phyloP scores from a whole-genome alignment of 1,284 basidiomycete genomes.

The Cutaneotrichosporon mucoides region DNA sequence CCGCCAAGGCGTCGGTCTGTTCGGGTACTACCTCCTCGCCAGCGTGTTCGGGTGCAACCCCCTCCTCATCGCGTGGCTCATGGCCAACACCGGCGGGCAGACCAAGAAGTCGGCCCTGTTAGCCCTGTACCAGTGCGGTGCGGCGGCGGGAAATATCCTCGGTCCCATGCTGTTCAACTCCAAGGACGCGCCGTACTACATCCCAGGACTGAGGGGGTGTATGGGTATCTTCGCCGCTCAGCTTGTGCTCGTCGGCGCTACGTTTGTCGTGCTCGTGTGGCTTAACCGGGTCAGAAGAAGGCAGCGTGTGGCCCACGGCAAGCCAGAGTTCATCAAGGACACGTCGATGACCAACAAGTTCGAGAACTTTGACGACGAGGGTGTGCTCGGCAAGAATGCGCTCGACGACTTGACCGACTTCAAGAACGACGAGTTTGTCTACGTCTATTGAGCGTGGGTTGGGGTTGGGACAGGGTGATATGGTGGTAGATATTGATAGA shows the following conservation, averaged over 20 bases:
- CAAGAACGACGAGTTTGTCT: conserved; percentile 39
- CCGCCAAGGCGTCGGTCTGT: conserved; percentile 33
- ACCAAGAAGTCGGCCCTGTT: conserved; percentile 48
- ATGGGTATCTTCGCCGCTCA: conserved; percentile 11
- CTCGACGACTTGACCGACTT: conserved; percentile 24
- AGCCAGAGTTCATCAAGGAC: conserved; percentile 33
- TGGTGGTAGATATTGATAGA: too few relatives aligned
- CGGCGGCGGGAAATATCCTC: conserved; percentile 35
- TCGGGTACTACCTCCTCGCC: conserved; percentile 49
- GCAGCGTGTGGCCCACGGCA: conserved; percentile 30
- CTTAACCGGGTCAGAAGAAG: conserved; percentile 31
- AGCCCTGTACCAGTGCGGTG: conserved; percentile 25
- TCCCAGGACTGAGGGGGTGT: conserved; percentile 21
- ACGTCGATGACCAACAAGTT: conserved; percentile 30
- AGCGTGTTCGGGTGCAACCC: conserved; percentile 50
- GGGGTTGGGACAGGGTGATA: neutral
- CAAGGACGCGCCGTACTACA: conserved; percentile 32
- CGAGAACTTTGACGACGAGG: conserved; percentile 7
- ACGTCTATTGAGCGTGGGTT: conserved; percentile 16
- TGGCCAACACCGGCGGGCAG: conserved; percentile 48
- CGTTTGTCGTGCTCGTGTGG: conserved; percentile 13
- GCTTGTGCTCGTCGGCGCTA: conserved; percentile 9
- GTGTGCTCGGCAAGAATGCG: neutral
- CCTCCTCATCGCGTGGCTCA: conserved; percentile 48
- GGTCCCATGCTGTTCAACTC: conserved; percentile 43